A percentile compares a stretch with the other conserved stretches of the same genome.
Evolutionary conservation across 1,139 yeast genomes (phyloP).

Genomic region (Kurtzmaniella quercitrusa): DNA sequence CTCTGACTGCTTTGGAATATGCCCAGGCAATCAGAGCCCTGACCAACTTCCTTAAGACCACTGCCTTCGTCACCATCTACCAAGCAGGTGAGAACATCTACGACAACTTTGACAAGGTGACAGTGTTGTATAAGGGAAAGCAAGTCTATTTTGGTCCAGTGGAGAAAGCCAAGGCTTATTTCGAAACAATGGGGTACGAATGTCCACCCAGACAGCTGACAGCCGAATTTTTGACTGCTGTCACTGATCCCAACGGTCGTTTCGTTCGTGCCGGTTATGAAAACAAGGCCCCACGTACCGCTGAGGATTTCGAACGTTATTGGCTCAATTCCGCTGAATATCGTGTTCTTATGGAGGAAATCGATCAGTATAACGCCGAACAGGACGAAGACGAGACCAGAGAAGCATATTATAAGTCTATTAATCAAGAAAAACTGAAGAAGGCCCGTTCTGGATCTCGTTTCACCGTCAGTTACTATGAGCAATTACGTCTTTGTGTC

Average conservation of each 20-base stretch:
- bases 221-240: constrained; percentile 66
- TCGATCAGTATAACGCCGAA: constrained; percentile 34
- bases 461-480: constrained; percentile 40
- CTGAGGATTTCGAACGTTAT: constrained; percentile 51
- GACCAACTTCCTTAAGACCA: constrained; percentile 50
- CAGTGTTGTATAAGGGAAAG: constrained; percentile 54
- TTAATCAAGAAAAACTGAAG: constrained; percentile 37
- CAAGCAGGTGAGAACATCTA: constrained; percentile 70
- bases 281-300: constrained; percentile 49
- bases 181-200: constrained; percentile 56
- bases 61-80: constrained; percentile 59
- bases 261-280: constrained; percentile 43
- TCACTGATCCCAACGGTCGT: constrained; percentile 56
- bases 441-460: constrained; percentile 39
- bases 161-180: constrained; percentile 48
- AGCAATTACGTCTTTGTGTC: constrained; percentile 45
- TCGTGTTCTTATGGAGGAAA: constrained; percentile 31
- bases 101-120: constrained; percentile 59
- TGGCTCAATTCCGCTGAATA: constrained; percentile 55
- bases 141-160: constrained; percentile 61
- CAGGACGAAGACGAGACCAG: constrained; percentile 36
- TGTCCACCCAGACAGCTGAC: constrained; percentile 63
- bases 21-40: constrained; percentile 58
- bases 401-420: constrained; percentile 29
- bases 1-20: constrained; percentile 68